Evolutionary conservation across 2,329 filamentous ascomycete genomes (phyloP), one percentile per base, ranked within the genome.

Genomic region (Tetracladium maxilliforme): DNA sequence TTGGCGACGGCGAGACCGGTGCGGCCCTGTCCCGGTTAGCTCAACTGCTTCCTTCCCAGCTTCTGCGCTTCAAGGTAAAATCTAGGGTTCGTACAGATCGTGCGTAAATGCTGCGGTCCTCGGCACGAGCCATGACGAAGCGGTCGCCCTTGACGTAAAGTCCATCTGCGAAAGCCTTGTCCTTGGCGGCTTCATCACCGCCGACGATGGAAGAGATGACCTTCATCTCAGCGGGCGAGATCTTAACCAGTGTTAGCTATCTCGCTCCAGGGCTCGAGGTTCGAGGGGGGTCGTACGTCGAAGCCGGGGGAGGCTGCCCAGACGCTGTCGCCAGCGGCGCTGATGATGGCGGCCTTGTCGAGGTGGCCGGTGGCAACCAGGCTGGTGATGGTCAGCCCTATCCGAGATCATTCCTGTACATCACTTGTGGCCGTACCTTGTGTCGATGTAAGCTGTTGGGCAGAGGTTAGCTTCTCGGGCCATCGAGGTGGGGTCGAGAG

Each of bases 331-430:
- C 83, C 81, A 40, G 78, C 78, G 36, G 56, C 58, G 54, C 78
- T 84, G 62, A 90, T 72, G 51, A 93, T 84, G 47, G 80, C 79
- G 43, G 68, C 84, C 60, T 83, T 76, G 60, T 90, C 77, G 46
- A 92, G 56, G 49, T 86, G 75, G 45, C 74, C 74, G 42, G 66
- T 74, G 57, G 65, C 76, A 45, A 92, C 68, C 43, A 93, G 71
- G 68, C 83, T 92, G 23, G 23, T 24, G 17, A 19, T 16, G 16
- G 12, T 14, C 17, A 19, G 9, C 9, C 11, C 13, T n/a, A n/a
- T n/a, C n/a, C n/a, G n/a, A n/a, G n/a, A n/a, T n/a, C n/a, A n/a
- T n/a, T n/a, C n/a, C n/a, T n/a, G n/a, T n/a, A n/a, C n/a, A n/a
- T n/a, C n/a, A 19, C 12, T 10, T 11, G 22, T 27, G 27, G 30